Evolutionary conservation across 2,329 filamentous ascomycete genomes (phyloP), one percentile per base, ranked within the genome.

Genomic region (Colletotrichum kahawae): DNA sequence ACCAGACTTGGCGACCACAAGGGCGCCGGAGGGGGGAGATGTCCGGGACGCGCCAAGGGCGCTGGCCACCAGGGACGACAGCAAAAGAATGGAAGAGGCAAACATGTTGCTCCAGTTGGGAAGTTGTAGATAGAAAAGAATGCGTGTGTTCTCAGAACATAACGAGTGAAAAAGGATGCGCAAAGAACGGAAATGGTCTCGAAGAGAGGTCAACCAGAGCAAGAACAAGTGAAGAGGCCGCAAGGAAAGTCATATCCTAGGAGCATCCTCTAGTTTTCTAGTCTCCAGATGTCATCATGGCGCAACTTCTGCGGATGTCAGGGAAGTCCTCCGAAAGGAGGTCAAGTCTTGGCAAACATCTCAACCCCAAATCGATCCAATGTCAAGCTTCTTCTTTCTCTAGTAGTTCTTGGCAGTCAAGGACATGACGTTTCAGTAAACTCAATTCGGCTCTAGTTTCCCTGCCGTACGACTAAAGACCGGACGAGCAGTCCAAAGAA

Each of bases 1-100:
- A 21, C 71, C 67, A 36, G 75, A 74, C 72, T 83, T 79, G 48
- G 80, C 79, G 29, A 84, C 83, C n/a, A 82, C 79, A 34, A 81
- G 78, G 34, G 81, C 82, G 36, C 82, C 82, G 8, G 78, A 74
- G 1, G 82, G 82, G 4, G 83, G 77, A 6, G 77, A 75, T 0
- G 82, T 84, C 48, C 82, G 80, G 18, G 78, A 76, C 31, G 79
- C 79, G 54, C 75, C 77, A 51, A 79, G 51, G 33, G 71, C 77
- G 65, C 62, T 56, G 71, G 71, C 62, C 62, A 75, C 56, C 43
- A 74, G 63, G 67, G 74, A 70, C 71, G 71, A 70, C 67, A 74
- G 59, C 71, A 74, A 70, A 72, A 75, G 69, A 68, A 67, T 13
- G 69, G 71, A 65, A 70, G 71, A 74, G 34, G 33, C 66, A 38